These are phyloP conservation scores for Silene vulgaris DNA, from an alignment of 179 eudicot genomes.

Conservation along the genomic window DNA sequence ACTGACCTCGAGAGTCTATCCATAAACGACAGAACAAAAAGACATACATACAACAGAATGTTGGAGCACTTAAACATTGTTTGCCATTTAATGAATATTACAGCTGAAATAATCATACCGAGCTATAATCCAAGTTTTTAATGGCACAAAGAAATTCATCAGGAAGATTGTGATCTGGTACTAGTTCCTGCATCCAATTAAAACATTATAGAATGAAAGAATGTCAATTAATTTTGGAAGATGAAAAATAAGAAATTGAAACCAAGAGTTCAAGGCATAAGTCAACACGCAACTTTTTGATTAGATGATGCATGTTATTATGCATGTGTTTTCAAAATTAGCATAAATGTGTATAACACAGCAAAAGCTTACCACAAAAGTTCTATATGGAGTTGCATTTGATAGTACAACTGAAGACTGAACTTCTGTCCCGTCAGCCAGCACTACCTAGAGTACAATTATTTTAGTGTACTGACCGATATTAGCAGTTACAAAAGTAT, in stretches of 20 bases:
- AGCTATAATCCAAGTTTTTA: slow-evolving; percentile 68
- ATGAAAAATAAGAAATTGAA: background rate
- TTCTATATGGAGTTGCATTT: slow-evolving; percentile 85
- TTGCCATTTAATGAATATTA: slow-evolving; percentile 2
- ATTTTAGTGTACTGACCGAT: slow-evolving; percentile 16
- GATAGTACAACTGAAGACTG: slow-evolving; percentile 77
- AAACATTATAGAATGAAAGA: slow-evolving; percentile 9
- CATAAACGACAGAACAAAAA: background rate
- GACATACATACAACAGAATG: background rate
- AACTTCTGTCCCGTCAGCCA: slow-evolving; percentile 75
- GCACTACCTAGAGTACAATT: slow-evolving; percentile 47
- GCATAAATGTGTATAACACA: background rate
- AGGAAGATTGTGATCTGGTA: slow-evolving; percentile 61
- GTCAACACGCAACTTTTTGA: background rate
- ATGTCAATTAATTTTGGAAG: background rate
- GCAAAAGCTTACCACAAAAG: slow-evolving; percentile 62
- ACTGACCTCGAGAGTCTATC: background rate
- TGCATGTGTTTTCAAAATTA: slow-evolving; percentile 3
- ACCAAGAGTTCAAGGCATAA: background rate
- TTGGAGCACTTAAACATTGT: background rate
- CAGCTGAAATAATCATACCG: slow-evolving; percentile 42
- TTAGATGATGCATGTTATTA: background rate
- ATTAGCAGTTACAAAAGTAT: slow-evolving; percentile 13
- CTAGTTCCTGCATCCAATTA: slow-evolving; percentile 60
- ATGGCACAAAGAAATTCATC: slow-evolving; percentile 55